Base-by-base conservation (phyloP, 768 basidiomycete genomes). In the Auricularia sp. region DNA sequence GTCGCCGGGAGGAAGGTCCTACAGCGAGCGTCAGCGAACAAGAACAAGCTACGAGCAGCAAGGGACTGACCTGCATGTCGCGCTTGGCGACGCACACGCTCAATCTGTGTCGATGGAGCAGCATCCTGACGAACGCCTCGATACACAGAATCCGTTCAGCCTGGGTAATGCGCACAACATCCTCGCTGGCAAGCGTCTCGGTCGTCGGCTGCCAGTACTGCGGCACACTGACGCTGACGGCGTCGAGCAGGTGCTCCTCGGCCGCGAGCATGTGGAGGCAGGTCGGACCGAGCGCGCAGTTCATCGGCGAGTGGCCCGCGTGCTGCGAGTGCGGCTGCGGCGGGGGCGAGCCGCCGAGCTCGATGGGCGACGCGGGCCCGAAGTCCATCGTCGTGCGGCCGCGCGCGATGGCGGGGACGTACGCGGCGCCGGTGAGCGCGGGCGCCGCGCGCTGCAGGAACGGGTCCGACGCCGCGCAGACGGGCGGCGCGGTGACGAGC, bases 131-230 rank as follows among this genome's bases (percentile, higher is more conserved):
- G 70, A 87, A 89, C 70, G 94, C 91, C 72, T 94, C 91, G 35
- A 90, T 84, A 69, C 91, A 94, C 70, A 93, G 87, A 64, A 96
- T 74, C 64, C 93, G 81, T 68, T 91, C 90, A 0, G 92, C 87
- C 75, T 97, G 93, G 1, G 92, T 95, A 64, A 95, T 80, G 36
- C 94, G 82, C 65, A 96, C 88, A 4, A 91, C 91, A 75, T 96
- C 93, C 23, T 89, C 87, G 69, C 86, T 88, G 11, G 84, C 84
- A 68, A 93, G 78, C 16, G 91, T 93, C 68, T 93, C 93, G 0
- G 86, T 78, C 0, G 86, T 83, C 71, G 93, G 90, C 1, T 83
- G 80, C 90, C 92, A 96, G 71, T 87, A 87, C 16, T 84, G 73
- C 0, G 91, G 89, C 42, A 93, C 78, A 44, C 82, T 82, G 63